Conservation (phyloP, 441 rosid genomes). For the Mallotus japonicus region DNA sequence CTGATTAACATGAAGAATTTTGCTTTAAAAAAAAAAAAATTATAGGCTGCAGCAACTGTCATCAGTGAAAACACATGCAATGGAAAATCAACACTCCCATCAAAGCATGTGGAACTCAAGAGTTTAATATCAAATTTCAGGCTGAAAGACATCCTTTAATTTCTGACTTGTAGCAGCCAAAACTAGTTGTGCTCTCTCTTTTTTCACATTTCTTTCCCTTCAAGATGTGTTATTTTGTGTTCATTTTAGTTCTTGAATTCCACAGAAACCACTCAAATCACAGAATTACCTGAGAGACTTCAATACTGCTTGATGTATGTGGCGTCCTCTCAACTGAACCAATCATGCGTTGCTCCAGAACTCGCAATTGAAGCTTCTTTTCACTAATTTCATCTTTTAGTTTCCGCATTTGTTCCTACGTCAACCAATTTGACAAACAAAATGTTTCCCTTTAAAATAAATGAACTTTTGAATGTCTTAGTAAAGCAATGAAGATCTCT, state of each 20-base stretch:
- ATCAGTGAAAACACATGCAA: not conserved
- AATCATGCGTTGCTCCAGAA: conserved; percentile 76
- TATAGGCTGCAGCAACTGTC: not conserved
- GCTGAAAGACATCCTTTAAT: not conserved
- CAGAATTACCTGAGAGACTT: conserved; percentile 65
- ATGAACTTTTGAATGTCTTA: conserved; percentile 4
- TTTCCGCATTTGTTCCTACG: conserved; percentile 70
- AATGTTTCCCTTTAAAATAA: conserved; percentile 20
- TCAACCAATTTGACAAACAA: conserved; percentile 29
- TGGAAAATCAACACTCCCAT: not conserved
- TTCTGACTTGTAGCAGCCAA: conserved; percentile 10
- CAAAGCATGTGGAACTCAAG: not conserved
- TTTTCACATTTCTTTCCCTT: not conserved
- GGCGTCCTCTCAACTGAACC: conserved; percentile 59
- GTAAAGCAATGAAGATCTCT: conserved; percentile 18
- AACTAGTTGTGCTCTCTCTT: not conserved
- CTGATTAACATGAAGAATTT: not conserved
- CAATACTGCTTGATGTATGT: conserved; percentile 43
- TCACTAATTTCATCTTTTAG: conserved; percentile 77
- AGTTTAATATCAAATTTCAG: not conserved
- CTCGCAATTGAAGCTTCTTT: conserved; percentile 71
- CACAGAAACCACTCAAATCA: not conserved
- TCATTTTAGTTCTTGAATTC: not conserved
- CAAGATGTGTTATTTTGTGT: not conserved
- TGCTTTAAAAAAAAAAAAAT: not conserved